phyloP scores from a whole-genome alignment of 2,329 filamentous ascomycete genomes.

The Camptophora hylomeconis region DNA sequence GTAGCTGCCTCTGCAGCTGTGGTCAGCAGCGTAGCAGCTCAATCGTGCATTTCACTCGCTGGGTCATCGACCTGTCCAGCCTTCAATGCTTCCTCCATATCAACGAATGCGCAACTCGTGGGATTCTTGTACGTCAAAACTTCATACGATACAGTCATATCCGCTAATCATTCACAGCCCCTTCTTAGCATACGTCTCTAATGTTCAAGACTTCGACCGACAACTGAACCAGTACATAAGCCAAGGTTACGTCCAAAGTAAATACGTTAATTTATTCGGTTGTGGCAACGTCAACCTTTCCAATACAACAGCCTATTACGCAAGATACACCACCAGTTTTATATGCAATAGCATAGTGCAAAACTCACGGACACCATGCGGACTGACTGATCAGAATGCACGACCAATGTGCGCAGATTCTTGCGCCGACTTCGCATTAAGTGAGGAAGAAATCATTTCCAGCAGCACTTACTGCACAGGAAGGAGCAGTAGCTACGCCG shows the following conservation, averaged over 20 bases:
- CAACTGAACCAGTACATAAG: slow-evolving; percentile 60
- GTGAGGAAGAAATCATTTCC: slow-evolving; percentile 71
- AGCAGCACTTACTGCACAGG: slow-evolving; percentile 60
- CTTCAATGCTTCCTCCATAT: slow-evolving; percentile 60
- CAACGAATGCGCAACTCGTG: slow-evolving; percentile 45
- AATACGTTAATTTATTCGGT: slow-evolving; percentile 70
- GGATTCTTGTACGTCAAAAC: slow-evolving; percentile 49
- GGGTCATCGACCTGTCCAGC: slow-evolving; percentile 60
- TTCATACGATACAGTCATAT: slow-evolving; percentile 10
- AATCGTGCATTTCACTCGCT: slow-evolving; percentile 53
- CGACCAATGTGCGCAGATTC: slow-evolving; percentile 76
- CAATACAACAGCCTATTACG: slow-evolving; percentile 73
- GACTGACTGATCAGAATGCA: slow-evolving; percentile 49
- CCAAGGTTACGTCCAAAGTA: slow-evolving; percentile 61
- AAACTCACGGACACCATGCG: slow-evolving; percentile 62
- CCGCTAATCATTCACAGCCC: slow-evolving; percentile 42
- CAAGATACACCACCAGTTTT: slow-evolving; percentile 81
- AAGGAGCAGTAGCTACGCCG: slow-evolving; percentile 50
- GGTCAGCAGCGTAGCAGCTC: too few species aligned
- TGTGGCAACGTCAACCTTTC: slow-evolving; percentile 65
- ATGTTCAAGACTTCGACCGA: slow-evolving; percentile 62
- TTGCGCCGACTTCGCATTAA: slow-evolving; percentile 76
- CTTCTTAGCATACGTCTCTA: slow-evolving; percentile 72
- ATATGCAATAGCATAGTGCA: slow-evolving; percentile 92
- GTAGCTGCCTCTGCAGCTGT: too few species aligned